phyloP scores from a whole-genome alignment of 1,284 basidiomycete species.

The Afroboletus lepidellus region DNA sequence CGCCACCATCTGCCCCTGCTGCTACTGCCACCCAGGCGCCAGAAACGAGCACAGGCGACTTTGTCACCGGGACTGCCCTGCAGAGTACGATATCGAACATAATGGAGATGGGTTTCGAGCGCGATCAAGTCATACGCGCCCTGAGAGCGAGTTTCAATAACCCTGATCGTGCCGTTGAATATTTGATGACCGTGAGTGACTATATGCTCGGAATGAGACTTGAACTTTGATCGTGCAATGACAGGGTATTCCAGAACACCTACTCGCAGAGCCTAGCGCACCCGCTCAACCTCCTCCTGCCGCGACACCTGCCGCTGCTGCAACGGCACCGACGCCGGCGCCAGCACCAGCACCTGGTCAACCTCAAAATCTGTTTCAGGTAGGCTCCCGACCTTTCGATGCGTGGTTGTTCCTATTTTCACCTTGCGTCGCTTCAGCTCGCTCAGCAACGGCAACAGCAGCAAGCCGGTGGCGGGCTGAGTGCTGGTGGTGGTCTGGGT shows the following conservation, averaged over 20 bases:
- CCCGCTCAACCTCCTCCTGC: slow-evolving; percentile 39
- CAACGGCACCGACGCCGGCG: slow-evolving; percentile 21
- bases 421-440: slow-evolving; percentile 41
- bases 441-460: slow-evolving; percentile 76
- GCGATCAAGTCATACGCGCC: slow-evolving; percentile 83
- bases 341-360: slow-evolving; percentile 35
- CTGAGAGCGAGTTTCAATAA: slow-evolving; percentile 97
- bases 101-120: slow-evolving; percentile 93
- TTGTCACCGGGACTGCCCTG: slow-evolving; percentile 75
- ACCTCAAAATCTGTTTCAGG: slow-evolving; percentile 78
- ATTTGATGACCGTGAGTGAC: slow-evolving; percentile 85
- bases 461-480: slow-evolving; percentile 39
- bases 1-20: too few species aligned
- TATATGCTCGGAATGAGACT: slow-evolving; percentile 6
- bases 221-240: background rate
- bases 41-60: slow-evolving; percentile 45
- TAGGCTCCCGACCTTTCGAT: slow-evolving; percentile 26
- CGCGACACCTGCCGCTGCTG: slow-evolving; percentile 28
- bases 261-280: slow-evolving; percentile 41
- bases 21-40: slow-evolving; percentile 11
- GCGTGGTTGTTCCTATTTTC: background rate
- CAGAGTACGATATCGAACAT: slow-evolving; percentile 80
- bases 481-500: slow-evolving; percentile 30
- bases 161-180: slow-evolving; percentile 96
- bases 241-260: slow-evolving; percentile 68